A percentile compares a stretch with the other conserved stretches of the same genome.
These are phyloP conservation scores for Sclerotinia trifoliorum DNA, from an alignment of 2,329 filamentous ascomycete species.

Conservation along the genomic window DNA sequence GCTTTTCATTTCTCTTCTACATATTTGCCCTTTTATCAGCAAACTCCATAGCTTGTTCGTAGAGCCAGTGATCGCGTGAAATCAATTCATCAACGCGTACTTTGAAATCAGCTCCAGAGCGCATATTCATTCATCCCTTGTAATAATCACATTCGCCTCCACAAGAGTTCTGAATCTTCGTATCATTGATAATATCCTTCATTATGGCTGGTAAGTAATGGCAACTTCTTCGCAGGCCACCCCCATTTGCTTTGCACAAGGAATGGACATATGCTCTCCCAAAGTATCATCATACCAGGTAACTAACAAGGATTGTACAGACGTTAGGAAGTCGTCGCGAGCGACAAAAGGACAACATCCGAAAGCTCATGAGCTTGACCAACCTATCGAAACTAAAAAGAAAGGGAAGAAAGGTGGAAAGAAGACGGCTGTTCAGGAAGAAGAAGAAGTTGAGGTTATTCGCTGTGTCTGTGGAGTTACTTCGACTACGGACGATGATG, in stretches of 20 bases:
- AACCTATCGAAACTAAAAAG: conserved; percentile 53
- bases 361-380: conserved; percentile 77
- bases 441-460: conserved; percentile 61
- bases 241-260: conserved; percentile 4
- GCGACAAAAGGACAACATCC: conserved; percentile 96
- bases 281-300: neutral
- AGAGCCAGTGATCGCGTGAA: conserved; percentile 40
- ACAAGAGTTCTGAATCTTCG: conserved; percentile 33
- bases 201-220: conserved; percentile 60
- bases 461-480: conserved; percentile 91
- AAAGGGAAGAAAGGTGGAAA: conserved; percentile 50
- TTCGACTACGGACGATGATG: conserved; percentile 79
- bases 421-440: conserved; percentile 49
- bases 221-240: conserved; percentile 20
- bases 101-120: conserved; percentile 34
- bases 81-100: conserved; percentile 33
- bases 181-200: conserved; percentile 27
- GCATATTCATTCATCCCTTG: conserved; percentile 30
- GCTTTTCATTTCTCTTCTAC: conserved; percentile 11
- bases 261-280: conserved; percentile 2
- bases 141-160: conserved; percentile 30
- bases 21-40: conserved; percentile 19
- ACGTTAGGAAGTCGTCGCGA: conserved; percentile 73
- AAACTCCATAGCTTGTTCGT: conserved; percentile 38
- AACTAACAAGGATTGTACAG: conserved; percentile 44